Percentiles rank a stretch among this genome's conserved stretches.
Conservation (phyloP, 768 basidiomycete genomes). For the Collybiopsis confluens region DNA sequence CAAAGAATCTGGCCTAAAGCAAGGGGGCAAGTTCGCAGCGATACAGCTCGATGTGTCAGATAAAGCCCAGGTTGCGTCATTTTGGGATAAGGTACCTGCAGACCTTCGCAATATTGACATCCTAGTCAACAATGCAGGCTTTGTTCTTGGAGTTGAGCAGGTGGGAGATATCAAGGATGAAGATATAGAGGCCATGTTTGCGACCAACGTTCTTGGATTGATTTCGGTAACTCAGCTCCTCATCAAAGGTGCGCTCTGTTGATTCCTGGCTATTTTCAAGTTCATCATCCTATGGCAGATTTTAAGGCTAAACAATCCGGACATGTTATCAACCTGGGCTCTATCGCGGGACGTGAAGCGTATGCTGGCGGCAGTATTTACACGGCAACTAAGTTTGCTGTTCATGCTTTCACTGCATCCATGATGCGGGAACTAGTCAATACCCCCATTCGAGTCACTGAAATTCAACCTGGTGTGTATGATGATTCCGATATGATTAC, state of each 20-base stretch:
- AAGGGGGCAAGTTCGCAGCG: constrained; percentile 74
- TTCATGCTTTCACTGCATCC: constrained; percentile 81
- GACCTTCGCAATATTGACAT: constrained; percentile 76
- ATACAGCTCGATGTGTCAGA: constrained; percentile 81
- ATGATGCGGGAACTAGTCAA: constrained; percentile 85
- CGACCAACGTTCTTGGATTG: constrained; percentile 79
- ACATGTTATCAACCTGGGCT: constrained; percentile 94
- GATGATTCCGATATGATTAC: not conserved
- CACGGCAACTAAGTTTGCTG: constrained; percentile 85
- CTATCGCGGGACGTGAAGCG: constrained; percentile 82
- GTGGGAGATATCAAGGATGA: constrained; percentile 76
- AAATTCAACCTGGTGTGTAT: constrained; percentile 81
- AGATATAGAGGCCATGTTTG: constrained; percentile 82
- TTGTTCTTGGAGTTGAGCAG: constrained; percentile 82
- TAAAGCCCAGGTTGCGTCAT: constrained; percentile 59
- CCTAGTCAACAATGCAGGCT: constrained; percentile 79
- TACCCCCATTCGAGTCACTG: constrained; percentile 89
- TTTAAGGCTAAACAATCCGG: constrained; percentile 76
- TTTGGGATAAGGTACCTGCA: constrained; percentile 69
- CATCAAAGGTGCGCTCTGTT: constrained; percentile 42
- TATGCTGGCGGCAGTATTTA: constrained; percentile 93
- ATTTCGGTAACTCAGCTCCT: constrained; percentile 79
- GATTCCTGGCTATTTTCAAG: not conserved
- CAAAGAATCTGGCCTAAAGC: constrained; percentile 62
- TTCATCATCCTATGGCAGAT: constrained; percentile 35